A percentile compares a stretch with the other conserved stretches of the same genome.
These are phyloP conservation scores for Penicillium crustosum DNA, from an alignment of 2,329 filamentous ascomycete genomes.

Conservation along the genomic window DNA sequence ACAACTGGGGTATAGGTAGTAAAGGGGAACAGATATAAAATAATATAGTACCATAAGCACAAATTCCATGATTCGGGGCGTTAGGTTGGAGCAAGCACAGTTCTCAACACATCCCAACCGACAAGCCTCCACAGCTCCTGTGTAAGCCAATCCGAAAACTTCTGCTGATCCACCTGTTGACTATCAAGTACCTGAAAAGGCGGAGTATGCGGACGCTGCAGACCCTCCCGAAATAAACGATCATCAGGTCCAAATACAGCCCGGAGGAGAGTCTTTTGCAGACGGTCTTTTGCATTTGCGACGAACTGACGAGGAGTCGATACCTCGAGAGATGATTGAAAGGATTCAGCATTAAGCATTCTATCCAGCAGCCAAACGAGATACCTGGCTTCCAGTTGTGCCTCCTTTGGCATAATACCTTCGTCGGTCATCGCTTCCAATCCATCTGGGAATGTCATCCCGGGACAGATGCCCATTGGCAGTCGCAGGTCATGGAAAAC, in stretches of 20 bases:
- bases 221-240: constrained; percentile 28
- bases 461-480: constrained; percentile 25
- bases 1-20: background rate
- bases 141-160: constrained; percentile 55
- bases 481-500: constrained; percentile 39
- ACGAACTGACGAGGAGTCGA: constrained; percentile 16
- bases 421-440: constrained; percentile 27
- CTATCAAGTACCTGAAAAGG: constrained; percentile 18
- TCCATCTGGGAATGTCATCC: constrained; percentile 35
- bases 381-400: constrained; percentile 36
- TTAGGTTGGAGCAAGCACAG: background rate
- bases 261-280: constrained; percentile 45
- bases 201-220: constrained; percentile 26
- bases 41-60: background rate
- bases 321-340: background rate
- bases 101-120: constrained; percentile 53
- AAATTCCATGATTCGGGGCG: background rate
- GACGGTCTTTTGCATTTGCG: constrained; percentile 26
- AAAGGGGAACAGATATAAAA: background rate
- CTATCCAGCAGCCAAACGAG: constrained; percentile 39
- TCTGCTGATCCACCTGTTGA: constrained; percentile 27
- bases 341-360: constrained; percentile 18
- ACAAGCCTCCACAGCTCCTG: constrained; percentile 58
- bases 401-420: constrained; percentile 26
- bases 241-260: constrained; percentile 43